These are phyloP conservation scores for Orobanche coerulescens DNA, from an alignment of 257 asterid genomes.

Conservation along the genomic window DNA sequence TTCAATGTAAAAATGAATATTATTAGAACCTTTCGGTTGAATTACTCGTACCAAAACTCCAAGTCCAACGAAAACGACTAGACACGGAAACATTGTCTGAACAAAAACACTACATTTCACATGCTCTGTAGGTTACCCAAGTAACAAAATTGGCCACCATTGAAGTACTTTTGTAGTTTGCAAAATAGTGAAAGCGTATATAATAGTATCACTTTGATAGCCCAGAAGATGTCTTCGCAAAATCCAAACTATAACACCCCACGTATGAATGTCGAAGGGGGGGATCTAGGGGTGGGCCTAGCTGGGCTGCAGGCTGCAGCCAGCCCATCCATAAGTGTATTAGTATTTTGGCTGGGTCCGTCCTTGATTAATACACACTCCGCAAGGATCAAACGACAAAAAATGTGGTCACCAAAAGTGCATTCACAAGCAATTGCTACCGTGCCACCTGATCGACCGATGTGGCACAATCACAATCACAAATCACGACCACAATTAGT, in stretches of 20 bases:
- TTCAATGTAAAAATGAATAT: not conserved
- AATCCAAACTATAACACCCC: conserved; percentile 18
- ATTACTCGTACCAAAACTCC: too few species aligned
- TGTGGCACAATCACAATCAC: too few species aligned
- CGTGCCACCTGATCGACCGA: too few species aligned
- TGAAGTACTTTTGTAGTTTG: conserved; percentile 14
- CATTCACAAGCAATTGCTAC: conserved; percentile 20
- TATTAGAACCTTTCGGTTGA: too few species aligned
- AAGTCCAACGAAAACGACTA: too few species aligned
- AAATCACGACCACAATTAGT: too few species aligned
- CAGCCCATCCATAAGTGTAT: too few species aligned
- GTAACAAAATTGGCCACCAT: conserved; percentile 10
- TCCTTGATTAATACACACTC: too few species aligned
- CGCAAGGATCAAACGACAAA: conserved; percentile 35
- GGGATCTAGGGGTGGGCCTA: too few species aligned
- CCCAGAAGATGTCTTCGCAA: conserved; percentile 29
- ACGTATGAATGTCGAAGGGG: too few species aligned
- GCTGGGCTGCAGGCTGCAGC: too few species aligned
- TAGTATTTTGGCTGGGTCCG: too few species aligned
- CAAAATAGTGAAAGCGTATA: conserved; percentile 16
- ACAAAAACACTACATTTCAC: not conserved
- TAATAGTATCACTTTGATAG: conserved; percentile 23
- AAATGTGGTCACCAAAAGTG: conserved; percentile 28
- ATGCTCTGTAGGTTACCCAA: conserved; percentile 6
- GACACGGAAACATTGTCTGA: conserved; percentile 2